Conservation (phyloP, 1,139 yeast species). For the Lodderomyces orthopsilosis region DNA sequence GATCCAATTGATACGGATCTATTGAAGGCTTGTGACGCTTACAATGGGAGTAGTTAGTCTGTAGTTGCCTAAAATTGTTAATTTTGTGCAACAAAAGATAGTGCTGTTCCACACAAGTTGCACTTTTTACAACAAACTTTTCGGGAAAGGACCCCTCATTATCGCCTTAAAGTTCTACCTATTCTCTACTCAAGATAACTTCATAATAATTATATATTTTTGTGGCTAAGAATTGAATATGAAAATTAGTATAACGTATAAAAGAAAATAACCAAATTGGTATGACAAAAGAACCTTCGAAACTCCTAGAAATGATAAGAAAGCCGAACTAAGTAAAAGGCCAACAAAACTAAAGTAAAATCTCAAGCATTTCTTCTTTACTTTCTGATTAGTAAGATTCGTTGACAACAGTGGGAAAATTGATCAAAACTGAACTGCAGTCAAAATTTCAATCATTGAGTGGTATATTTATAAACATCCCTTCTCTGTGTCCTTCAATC, state of each 20-base stretch:
- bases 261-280: slow-evolving; percentile 2
- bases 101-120: too few relatives aligned
- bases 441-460: background rate
- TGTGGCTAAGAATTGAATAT: slow-evolving; percentile 1
- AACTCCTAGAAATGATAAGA: background rate
- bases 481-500: background rate
- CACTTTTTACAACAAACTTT: too few relatives aligned
- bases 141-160: too few relatives aligned
- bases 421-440: background rate
- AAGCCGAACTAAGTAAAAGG: background rate
- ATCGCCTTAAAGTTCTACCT: too few relatives aligned
- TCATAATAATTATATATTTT: background rate
- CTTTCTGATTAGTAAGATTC: background rate
- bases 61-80: too few relatives aligned
- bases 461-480: slow-evolving; percentile 1
- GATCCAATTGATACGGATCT: too few relatives aligned
- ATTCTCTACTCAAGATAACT: background rate
- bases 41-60: too few relatives aligned
- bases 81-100: too few relatives aligned
- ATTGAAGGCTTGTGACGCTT: too few relatives aligned
- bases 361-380: background rate
- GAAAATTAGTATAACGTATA: slow-evolving; percentile 1
- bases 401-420: background rate
- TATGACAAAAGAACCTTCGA: background rate
- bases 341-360: background rate